Evolutionary conservation across 257 asterid species (phyloP).

Genomic region (Salvia splendens): DNA sequence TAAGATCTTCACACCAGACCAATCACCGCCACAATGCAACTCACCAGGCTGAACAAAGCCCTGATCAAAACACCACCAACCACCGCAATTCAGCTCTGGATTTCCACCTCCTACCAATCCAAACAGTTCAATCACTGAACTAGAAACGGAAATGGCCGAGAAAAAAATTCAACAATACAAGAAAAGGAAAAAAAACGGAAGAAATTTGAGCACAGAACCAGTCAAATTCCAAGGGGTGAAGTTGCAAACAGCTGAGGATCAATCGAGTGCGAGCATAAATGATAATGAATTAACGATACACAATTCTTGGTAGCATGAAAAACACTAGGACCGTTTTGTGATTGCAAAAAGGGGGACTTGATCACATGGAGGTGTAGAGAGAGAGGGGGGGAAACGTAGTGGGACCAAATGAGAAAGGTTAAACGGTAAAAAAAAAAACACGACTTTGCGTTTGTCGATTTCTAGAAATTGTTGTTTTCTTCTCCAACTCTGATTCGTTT

Average conservation of each 20-base stretch:
- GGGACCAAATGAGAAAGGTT: slow-evolving; percentile 46
- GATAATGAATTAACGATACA: slow-evolving; percentile 11
- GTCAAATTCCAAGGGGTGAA: slow-evolving; percentile 20
- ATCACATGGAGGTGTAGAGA: slow-evolving; percentile 39
- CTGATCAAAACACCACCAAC: slow-evolving; percentile 27
- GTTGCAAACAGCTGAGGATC: slow-evolving; percentile 11
- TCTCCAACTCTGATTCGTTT: background rate
- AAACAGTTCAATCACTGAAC: slow-evolving; percentile 30
- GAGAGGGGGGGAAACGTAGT: slow-evolving; percentile 42
- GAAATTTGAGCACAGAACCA: slow-evolving; percentile 29
- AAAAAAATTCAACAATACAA: slow-evolving; percentile 1
- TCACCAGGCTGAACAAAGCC: slow-evolving; percentile 29
- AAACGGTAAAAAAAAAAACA: slow-evolving; percentile 32
- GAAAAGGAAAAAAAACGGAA: slow-evolving; percentile 9
- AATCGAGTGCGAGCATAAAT: slow-evolving; percentile 10
- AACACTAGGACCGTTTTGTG: slow-evolving; percentile 37
- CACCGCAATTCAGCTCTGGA: slow-evolving; percentile 29
- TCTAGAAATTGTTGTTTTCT: slow-evolving; percentile 16
- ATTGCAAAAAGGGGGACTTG: slow-evolving; percentile 30
- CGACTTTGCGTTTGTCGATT: slow-evolving; percentile 34
- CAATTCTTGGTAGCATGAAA: slow-evolving; percentile 38
- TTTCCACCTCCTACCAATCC: slow-evolving; percentile 36
- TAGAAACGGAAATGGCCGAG: slow-evolving; percentile 5
- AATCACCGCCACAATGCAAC: slow-evolving; percentile 38
- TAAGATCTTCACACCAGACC: slow-evolving; percentile 44